Base-by-base conservation (phyloP, 805 yeast genomes). In the Wickerhamiella cacticola region DNA sequence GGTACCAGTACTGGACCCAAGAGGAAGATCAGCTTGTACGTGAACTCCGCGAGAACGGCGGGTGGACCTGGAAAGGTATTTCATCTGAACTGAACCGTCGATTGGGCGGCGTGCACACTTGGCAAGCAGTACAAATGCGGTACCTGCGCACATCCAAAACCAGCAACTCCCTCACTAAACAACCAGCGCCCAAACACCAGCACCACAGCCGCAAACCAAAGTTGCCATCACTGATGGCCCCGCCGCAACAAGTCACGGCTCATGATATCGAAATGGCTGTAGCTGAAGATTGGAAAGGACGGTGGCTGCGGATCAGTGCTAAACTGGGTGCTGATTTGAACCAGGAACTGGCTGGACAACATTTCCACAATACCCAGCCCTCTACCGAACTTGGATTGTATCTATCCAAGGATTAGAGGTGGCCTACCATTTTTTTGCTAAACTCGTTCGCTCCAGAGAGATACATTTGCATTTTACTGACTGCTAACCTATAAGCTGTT, bases 61-160 rank as follows among this genome's bases (percentile, higher is more conserved):
- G 39, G 12, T 38, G 35, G 34, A 48, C 45, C 26, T 42, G 44
- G 49, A 39, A 40, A 24, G 82, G 80, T 68, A 46, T 46, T 18
- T 24, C 49, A 7, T 9, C 18, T 8, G 45, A 31, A 25, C 39
- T 46, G 25, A 25, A 46, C 24, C 24, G 51, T 18, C 72, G 69
- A 50, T 55, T 70, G 13, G 19, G 31, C 13, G 47, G 41, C 12
- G 23, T 19, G 9, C 47, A 44, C 16, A 44, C 41, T n/a, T 68
- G 72, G 72, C 73, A 69, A 53, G 71, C 73, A 1, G 65, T 70
- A 29, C 74, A 70, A 55, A 70, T 70, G 74, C 55, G 73, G 45
- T 70, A 70, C 50, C 56, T 70, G 38, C 60, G 74, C 23, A 28
- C 34, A 24, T 18, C 19, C 23, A 29, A 29, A 19, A 41, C 13